Conservation (phyloP, 331 rosid species). For the Acacia concinna region DNA sequence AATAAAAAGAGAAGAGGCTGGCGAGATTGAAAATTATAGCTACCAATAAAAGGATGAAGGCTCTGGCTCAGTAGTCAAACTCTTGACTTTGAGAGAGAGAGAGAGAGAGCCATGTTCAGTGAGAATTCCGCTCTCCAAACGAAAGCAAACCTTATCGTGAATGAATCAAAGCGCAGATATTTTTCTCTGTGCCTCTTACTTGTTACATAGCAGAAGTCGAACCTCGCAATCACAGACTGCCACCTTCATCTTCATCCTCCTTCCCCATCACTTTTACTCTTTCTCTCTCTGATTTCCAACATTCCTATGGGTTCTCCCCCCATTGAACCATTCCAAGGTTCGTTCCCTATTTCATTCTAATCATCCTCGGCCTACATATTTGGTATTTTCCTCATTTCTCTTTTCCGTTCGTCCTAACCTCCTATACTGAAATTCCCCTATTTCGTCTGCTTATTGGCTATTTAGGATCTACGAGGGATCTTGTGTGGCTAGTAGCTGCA, state of each 20-base stretch:
- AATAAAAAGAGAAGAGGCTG: not conserved
- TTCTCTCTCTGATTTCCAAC: not conserved
- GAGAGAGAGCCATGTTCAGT: not conserved
- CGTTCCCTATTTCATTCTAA: too few relatives aligned
- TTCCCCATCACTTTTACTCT: not conserved
- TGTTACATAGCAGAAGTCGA: not conserved
- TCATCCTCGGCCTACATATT: not conserved
- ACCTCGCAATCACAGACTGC: not conserved
- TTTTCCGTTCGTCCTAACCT: not conserved
- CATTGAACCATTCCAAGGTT: not conserved
- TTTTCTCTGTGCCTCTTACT: not conserved
- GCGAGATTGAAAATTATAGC: not conserved
- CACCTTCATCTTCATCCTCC: not conserved
- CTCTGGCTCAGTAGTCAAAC: not conserved
- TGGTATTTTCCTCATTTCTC: not conserved
- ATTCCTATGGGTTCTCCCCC: not conserved
- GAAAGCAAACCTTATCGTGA: not conserved
- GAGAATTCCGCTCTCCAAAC: not conserved
- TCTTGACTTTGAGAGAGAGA: not conserved
- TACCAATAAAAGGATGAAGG: not conserved
- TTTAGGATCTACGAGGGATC: not conserved
- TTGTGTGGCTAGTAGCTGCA: not conserved
- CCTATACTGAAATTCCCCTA: not conserved
- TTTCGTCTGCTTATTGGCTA: not conserved
- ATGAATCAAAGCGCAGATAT: not conserved